Evolutionary conservation across 2,329 filamentous ascomycete species (phyloP), one percentile per base, ranked within the genome.

Genomic region (Calonectria multiphialidica): DNA sequence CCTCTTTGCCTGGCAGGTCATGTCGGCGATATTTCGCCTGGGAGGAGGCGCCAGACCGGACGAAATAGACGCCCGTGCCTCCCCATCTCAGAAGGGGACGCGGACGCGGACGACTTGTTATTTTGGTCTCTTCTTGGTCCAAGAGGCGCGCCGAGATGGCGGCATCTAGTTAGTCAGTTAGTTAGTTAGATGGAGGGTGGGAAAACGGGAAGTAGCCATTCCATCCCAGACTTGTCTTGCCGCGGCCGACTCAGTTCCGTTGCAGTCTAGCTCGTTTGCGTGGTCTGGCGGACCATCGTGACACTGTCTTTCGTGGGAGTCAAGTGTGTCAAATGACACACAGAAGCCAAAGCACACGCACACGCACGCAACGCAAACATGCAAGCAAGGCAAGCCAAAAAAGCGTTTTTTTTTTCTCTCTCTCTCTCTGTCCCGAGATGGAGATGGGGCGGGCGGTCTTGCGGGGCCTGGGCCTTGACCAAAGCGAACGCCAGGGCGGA

Each of bases 221-320:
- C 66, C 66, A 68, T 40, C 23, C 45, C 44, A 68, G 35, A 47
- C 21, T 37, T 40, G 33, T 18, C 44, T 42, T 68, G 55, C 66
- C 55, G 44, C 44, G 66, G 66, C 66, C 53, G 30, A 62, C 28
- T 62, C 25, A 21, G 35, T 33, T 47, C 40, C 23, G 21, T 21
- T 25, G 13, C 16, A 62, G 40, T 18, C 37, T 45, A 15, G 40
- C 28, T 23, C 16, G 28, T 25, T 30, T n/a, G n/a, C n/a, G n/a
- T n/a, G n/a, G n/a, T n/a, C 18, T 33, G 25, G 23, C 44, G 12
- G 44, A 12, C n/a, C 12, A 47, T 13, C n/a, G n/a, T 53, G 49
- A 28, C 23, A 53, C n/a, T n/a, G 12, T 33, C 49, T 7, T n/a
- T n/a, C n/a, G 25, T 9, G 21, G 18, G 49, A 28, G 15, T 5